Evolutionary conservation across 2,329 filamentous ascomycete genomes (phyloP).

Genomic region (Coniella vitis): DNA sequence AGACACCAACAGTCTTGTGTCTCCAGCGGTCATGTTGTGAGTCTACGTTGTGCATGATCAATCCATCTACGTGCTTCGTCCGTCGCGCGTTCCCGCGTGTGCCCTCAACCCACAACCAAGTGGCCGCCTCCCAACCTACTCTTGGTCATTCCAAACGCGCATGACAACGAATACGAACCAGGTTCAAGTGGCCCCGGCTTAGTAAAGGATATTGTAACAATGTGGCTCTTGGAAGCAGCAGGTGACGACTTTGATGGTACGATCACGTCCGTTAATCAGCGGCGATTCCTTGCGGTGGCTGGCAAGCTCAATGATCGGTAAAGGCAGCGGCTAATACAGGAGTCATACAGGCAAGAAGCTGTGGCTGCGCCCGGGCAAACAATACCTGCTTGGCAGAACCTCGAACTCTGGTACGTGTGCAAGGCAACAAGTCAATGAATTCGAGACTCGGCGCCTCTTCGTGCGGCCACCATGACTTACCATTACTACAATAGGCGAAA

Average conservation of each 20-base stretch:
- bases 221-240: slow-evolving; percentile 61
- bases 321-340: slow-evolving; percentile 2
- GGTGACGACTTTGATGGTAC: slow-evolving; percentile 45
- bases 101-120: too few relatives aligned
- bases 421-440: neutral
- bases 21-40: too few relatives aligned
- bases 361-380: slow-evolving; percentile 81
- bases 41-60: neutral
- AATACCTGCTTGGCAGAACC: slow-evolving; percentile 79
- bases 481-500: slow-evolving; percentile 42
- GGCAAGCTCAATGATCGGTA: neutral
- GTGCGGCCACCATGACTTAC: neutral
- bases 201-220: slow-evolving; percentile 25
- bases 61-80: neutral
- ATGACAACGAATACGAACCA: neutral
- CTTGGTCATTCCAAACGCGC: too few relatives aligned
- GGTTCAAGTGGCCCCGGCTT: neutral
- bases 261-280: slow-evolving; percentile 8
- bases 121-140: too few relatives aligned
- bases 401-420: slow-evolving; percentile 49
- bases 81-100: neutral
- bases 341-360: slow-evolving; percentile 54
- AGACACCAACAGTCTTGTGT: too few relatives aligned
- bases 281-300: neutral
- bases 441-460: slow-evolving; percentile 21